Evolutionary conservation across 805 yeast genomes (phyloP), one percentile per base, ranked within the genome.

Genomic region (Candida sakaeoensis): DNA sequence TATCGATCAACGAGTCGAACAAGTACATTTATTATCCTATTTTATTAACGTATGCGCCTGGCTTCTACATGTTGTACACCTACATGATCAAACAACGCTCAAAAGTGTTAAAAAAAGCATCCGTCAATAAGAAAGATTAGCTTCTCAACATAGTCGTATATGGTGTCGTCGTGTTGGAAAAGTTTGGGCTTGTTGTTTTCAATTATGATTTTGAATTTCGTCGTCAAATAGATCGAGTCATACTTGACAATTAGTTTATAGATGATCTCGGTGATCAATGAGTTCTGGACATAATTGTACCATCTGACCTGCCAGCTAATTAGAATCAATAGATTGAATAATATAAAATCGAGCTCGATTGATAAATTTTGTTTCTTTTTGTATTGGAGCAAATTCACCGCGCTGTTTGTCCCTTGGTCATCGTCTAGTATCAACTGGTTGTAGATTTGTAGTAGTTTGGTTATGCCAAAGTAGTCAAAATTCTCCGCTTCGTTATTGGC

Each of bases 81-180:
- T 90, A 93, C 59, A 90, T 93, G 96, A 70, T 91, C 54, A 77
- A 72, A 48, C 97, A 91, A 68, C 81, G 99, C 65, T 72, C 70
- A 58, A 86, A 87, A 69, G 88, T 81, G 3, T 68, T 82, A 72
- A 79, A 73, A 40, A 56, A 41, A 44, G 40, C 30, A 47, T 47
- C 31, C 41, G 36, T 31, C 49, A 43, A 30, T 45, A 44, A 32
- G 15, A 33, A 5, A 8, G 6, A 23, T 24, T 22, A 63, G 19
- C 29, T 40, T 37, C 35, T 60, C 62, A 45, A 64, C 50, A 45
- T 65, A 64, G 24, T 51, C 55, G 24, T 56, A 46, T 12, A 66
- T 57, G 10, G 66, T 59, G 44, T 68, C 74, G 12, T 44, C 50
- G 45, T 62, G 62, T 39, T 63, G 45, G 23, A 45, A 44, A 25